A percentile compares a stretch with the other conserved stretches of the same genome.
Evolutionary conservation across 2,329 filamentous ascomycete species (phyloP).

Genomic region (Cladosporium sp.): DNA sequence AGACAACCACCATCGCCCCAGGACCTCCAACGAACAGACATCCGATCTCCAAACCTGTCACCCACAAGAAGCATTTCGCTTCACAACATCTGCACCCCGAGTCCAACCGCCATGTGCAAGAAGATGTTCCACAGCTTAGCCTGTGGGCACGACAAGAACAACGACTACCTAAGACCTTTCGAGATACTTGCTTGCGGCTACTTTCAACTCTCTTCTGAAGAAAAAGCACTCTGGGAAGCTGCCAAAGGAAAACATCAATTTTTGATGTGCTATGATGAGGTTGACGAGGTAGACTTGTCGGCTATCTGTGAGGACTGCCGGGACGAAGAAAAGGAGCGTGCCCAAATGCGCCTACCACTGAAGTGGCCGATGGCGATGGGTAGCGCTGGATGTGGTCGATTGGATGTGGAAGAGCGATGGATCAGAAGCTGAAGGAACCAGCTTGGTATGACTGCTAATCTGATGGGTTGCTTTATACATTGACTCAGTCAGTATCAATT

Average conservation of each 20-base stretch:
- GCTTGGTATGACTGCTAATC: too few species aligned
- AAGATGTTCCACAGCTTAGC: neutral
- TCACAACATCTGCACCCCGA: too few species aligned
- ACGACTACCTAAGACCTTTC: neutral
- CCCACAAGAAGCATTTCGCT: too few species aligned
- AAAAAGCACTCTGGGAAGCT: neutral
- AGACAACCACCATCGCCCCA: too few species aligned
- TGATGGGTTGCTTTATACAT: too few species aligned
- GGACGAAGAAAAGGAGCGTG: neutral
- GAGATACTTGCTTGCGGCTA: neutral
- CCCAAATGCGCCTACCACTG: neutral
- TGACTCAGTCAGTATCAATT: too few species aligned
- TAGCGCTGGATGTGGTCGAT: neutral
- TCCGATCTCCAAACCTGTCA: too few species aligned
- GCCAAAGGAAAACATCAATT: neutral
- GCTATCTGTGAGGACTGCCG: slow-evolving; percentile 4
- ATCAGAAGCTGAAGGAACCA: too few species aligned
- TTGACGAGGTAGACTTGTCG: neutral
- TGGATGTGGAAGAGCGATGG: too few species aligned
- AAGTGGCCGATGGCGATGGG: slow-evolving; percentile 2
- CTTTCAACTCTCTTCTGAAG: neutral
- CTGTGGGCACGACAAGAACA: neutral
- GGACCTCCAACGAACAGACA: too few species aligned
- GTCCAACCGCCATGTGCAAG: too few species aligned
- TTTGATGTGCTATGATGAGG: neutral